Evolutionary conservation across 108 stramenopile genomes (phyloP).

Genomic region (Fragilariopsis cylindrus): DNA sequence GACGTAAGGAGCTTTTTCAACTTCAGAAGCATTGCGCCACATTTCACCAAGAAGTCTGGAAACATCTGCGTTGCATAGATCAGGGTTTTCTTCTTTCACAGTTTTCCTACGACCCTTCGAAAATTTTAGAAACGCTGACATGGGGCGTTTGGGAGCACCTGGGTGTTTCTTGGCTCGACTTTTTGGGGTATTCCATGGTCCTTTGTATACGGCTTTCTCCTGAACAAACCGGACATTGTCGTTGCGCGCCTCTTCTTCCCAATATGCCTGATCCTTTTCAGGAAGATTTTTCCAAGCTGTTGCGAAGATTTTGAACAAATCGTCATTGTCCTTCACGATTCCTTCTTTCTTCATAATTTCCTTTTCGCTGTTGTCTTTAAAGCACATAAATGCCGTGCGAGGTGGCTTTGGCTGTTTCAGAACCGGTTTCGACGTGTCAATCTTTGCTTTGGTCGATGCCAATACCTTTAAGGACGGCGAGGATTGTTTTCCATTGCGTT

Average conservation of each 20-base stretch:
- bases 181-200: conserved; percentile 47
- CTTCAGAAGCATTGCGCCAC: conserved; percentile 55
- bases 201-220: conserved; percentile 49
- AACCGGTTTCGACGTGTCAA: not conserved
- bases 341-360: conserved; percentile 35
- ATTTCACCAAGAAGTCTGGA: conserved; percentile 61
- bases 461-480: not conserved
- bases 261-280: conserved; percentile 41
- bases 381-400: conserved; percentile 69
- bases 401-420: conserved; percentile 47
- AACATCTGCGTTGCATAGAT: conserved; percentile 62
- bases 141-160: conserved; percentile 62
- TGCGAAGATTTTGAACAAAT: conserved; percentile 43
- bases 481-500: not conserved
- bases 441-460: not conserved
- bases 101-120: conserved; percentile 44
- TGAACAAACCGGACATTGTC: conserved; percentile 58
- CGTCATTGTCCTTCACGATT: conserved; percentile 34
- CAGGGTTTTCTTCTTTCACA: conserved; percentile 59
- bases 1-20: conserved; percentile 47
- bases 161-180: conserved; percentile 65
- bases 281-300: conserved; percentile 47
- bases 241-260: conserved; percentile 64
- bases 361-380: conserved; percentile 50
- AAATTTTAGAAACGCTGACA: conserved; percentile 69